Evolutionary conservation across 1,284 basidiomycete species (phyloP), one percentile per base, ranked within the genome.

Genomic region (Tausonia pullulans): DNA sequence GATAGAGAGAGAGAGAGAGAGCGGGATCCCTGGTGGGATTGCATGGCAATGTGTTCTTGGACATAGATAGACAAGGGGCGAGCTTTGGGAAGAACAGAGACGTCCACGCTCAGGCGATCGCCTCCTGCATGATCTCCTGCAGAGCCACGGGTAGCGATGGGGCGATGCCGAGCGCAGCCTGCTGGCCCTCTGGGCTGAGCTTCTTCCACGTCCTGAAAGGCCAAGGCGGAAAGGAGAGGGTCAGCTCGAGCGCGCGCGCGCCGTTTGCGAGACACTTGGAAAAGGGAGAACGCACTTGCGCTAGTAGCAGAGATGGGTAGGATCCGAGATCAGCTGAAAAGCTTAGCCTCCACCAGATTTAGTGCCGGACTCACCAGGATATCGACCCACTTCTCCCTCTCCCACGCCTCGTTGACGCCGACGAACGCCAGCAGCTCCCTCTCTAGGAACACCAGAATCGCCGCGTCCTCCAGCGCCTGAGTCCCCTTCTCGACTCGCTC

Each of bases 381-480:
- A 45, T 71, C 71, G 16, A 74, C 69, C 53, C 70, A 70, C 60
- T 74, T 74, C 10, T 70, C 67, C 56, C 70, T 63, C 14, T 66
- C 61, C 53, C 72, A 74, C 6, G 68, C 71, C 4, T 53, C 50
- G 56, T 73, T 70, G n/a, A 69, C 62, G 4, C 57, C 63, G 0
- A 70, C 71, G 58, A 74, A 74, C 16, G 57, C 61, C 58, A 66
- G 67, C 27, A 74, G 61, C 60, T 73, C 70, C 48, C 71, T 67
- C 56, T 72, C 67, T 40, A 74, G 48, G 60, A 74, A 74, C 14
- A 73, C 70, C 7, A 74, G 62, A 44, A 74, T 71, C 1, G 73
- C 73, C 0, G 72, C 71, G 50, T 74, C 73, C 60, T 74, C 73
- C 39, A 74, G 68, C 43, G 70, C 69, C 51, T 68, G 49, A 11